Evolutionary conservation across 2,329 filamentous ascomycete genomes (phyloP).

Genomic region (Blastomyces percursus): DNA sequence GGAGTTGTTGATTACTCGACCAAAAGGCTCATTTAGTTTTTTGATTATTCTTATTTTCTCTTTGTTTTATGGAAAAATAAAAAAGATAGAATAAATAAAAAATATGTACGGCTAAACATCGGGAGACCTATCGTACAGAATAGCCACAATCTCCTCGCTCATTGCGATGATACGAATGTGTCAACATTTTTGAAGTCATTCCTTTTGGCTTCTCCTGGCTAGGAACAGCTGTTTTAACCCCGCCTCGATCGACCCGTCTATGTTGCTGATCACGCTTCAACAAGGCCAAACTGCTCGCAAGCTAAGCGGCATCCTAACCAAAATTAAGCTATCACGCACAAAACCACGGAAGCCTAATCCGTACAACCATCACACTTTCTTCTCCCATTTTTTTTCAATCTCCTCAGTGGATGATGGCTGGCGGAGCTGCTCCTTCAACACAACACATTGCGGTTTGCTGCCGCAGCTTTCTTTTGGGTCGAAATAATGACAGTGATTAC

Average conservation of each 20-base stretch:
- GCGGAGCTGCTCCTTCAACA: not conserved
- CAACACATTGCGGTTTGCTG: not conserved
- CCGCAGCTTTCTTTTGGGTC: too few species aligned
- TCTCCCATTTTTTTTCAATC: not conserved
- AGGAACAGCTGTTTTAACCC: not conserved
- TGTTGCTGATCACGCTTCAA: not conserved
- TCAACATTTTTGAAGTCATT: not conserved
- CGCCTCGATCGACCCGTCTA: not conserved
- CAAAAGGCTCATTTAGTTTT: not conserved
- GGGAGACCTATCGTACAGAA: not conserved
- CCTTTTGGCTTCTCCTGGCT: not conserved
- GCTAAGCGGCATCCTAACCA: not conserved
- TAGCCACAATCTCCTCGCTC: not conserved
- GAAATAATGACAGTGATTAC: not conserved
- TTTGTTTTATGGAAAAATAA: not conserved
- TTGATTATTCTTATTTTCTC: not conserved
- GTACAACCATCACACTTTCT: not conserved
- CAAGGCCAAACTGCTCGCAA: not conserved
- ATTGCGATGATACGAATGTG: not conserved
- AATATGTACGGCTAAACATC: too few species aligned
- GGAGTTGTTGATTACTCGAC: not conserved
- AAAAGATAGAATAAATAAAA: not conserved
- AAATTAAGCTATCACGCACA: not conserved
- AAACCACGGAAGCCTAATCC: not conserved
- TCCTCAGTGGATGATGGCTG: not conserved